Evolutionary conservation across 2,329 filamentous ascomycete species (phyloP).

Genomic region (Fusarium mexicanum): DNA sequence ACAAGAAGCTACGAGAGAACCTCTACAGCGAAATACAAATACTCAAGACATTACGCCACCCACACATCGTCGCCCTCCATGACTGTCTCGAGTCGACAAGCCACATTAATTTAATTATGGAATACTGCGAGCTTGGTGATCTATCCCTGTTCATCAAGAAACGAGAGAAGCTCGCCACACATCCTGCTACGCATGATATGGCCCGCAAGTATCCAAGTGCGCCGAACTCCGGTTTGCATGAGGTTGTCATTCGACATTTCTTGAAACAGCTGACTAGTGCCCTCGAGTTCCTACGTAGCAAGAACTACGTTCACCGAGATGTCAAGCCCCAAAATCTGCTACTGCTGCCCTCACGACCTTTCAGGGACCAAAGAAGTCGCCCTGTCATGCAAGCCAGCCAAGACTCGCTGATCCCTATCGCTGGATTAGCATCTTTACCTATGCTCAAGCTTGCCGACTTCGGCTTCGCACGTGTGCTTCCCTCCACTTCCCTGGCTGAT

Average conservation of each 20-base stretch:
- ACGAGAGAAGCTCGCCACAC: slow-evolving; percentile 79
- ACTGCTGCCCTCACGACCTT: slow-evolving; percentile 82
- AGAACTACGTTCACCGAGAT: slow-evolving; percentile 93
- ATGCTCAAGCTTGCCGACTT: slow-evolving; percentile 99
- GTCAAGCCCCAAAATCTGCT: slow-evolving; percentile 97
- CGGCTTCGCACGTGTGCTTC: slow-evolving; percentile 93
- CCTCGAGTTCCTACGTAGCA: slow-evolving; percentile 83
- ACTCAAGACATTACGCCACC: slow-evolving; percentile 90
- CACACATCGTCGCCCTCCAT: slow-evolving; percentile 95
- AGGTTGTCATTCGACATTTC: slow-evolving; percentile 96
- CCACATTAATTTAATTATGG: slow-evolving; percentile 97
- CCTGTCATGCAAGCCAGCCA: slow-evolving; percentile 81
- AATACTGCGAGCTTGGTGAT: slow-evolving; percentile 96
- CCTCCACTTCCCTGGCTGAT: slow-evolving; percentile 90
- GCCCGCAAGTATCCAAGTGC: slow-evolving; percentile 92
- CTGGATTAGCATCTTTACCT: slow-evolving; percentile 84
- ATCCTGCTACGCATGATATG: slow-evolving; percentile 87
- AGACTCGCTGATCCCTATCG: slow-evolving; percentile 81
- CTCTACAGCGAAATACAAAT: slow-evolving; percentile 96
- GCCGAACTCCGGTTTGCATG: slow-evolving; percentile 85
- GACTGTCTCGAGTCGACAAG: slow-evolving; percentile 88
- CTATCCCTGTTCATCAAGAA: slow-evolving; percentile 97
- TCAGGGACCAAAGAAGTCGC: slow-evolving; percentile 61
- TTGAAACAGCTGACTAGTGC: slow-evolving; percentile 94
- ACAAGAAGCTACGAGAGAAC: slow-evolving; percentile 96